These are phyloP conservation scores for Pseudogymnoascus sp. DNA, from an alignment of 2,329 filamentous ascomycete genomes.

Conservation along the genomic window DNA sequence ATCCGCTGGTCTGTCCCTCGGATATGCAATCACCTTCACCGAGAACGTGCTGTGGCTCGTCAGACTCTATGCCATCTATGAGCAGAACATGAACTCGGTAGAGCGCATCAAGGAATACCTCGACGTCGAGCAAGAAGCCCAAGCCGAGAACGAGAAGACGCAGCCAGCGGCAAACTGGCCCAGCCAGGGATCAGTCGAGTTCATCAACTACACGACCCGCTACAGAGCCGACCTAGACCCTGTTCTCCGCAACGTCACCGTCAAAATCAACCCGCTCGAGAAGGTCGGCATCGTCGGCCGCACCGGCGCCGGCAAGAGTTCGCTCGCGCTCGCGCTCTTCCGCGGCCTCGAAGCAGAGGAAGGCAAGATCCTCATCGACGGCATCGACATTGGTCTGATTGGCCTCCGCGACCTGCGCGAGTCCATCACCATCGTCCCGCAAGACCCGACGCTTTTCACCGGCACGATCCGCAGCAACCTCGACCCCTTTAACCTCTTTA, in stretches of 20 bases:
- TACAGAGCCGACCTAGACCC: conserved; percentile 83
- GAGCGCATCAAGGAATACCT: conserved; percentile 97
- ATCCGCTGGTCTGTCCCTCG: conserved; percentile 85
- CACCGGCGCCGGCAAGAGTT: conserved; percentile 95
- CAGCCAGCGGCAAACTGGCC: conserved; percentile 79
- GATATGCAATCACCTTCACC: conserved; percentile 92
- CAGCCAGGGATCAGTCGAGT: conserved; percentile 74
- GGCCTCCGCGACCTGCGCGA: conserved; percentile 89
- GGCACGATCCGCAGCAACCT: conserved; percentile 88
- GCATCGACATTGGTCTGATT: conserved; percentile 80
- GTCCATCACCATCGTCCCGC: conserved; percentile 93
- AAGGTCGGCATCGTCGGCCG: conserved; percentile 95
- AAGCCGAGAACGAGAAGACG: conserved; percentile 66
- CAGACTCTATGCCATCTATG: conserved; percentile 84
- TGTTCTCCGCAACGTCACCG: conserved; percentile 74
- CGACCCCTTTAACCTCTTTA: conserved; percentile 84
- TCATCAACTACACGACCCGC: conserved; percentile 78
- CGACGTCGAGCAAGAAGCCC: conserved; percentile 89
- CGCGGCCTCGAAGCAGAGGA: conserved; percentile 83
- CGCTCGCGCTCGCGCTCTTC: conserved; percentile 86
- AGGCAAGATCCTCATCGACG: conserved; percentile 84
- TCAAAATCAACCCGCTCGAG: conserved; percentile 77
- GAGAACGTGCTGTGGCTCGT: conserved; percentile 97
- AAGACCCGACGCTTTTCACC: conserved; percentile 90
- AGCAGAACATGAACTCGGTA: conserved; percentile 99